Evolutionary conservation across 805 yeast species (phyloP), one percentile per base, ranked within the genome.

Genomic region (Starmera quercuum): DNA sequence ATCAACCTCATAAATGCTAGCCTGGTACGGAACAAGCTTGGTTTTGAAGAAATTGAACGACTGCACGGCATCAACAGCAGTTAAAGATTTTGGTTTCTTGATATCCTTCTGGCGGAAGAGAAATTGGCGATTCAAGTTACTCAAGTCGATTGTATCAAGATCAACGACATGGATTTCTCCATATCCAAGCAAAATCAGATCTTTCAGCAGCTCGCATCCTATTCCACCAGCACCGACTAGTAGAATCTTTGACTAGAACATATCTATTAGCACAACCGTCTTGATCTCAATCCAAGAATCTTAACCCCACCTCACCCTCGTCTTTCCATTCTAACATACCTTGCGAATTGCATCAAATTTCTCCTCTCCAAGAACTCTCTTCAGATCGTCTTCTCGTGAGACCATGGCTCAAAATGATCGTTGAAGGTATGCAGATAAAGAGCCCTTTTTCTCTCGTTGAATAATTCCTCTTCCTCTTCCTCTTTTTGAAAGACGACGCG

Each of bases 211-310:
- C 55, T 88, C 97, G 54, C 95, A 88, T 2, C 97, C 97, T 43
- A 88, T 87, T 6, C 97, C 97, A 20, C 97, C 97, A 1, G 97
- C 95, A 4, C 97, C 97, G 3, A 88, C 94, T 59, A 88, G 63
- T 20, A 88, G 61, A 11, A 87, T 84, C 41, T 74, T 79, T 6
- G 83, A 41, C 35, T 53, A 17, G 8, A n/a, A 2, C n/a, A n/a
- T n/a, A n/a, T n/a, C n/a, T n/a, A n/a, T n/a, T n/a, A n/a, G n/a
- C n/a, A n/a, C n/a, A n/a, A n/a, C n/a, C n/a, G n/a, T n/a, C n/a
- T n/a, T n/a, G n/a, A n/a, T n/a, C n/a, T n/a, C n/a, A n/a, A n/a
- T n/a, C n/a, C n/a, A n/a, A n/a, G n/a, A n/a, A n/a, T n/a, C n/a
- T n/a, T n/a, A n/a, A n/a, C n/a, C n/a, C n/a, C n/a, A n/a, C n/a